phyloP scores from a whole-genome alignment of 1,284 basidiomycete genomes.

The Cryptococcus neoformans region DNA sequence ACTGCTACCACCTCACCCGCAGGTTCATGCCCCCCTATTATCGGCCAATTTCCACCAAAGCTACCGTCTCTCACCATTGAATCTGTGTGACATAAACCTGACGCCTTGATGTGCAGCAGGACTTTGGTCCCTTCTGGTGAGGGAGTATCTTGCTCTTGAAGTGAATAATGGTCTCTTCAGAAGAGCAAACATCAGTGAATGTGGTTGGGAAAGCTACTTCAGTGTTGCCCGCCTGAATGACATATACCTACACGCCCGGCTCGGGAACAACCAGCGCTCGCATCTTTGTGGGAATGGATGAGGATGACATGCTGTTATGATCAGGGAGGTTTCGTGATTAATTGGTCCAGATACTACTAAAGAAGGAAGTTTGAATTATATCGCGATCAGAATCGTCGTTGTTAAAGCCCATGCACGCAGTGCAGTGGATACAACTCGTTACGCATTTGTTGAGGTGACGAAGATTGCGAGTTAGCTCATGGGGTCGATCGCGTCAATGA shows the following conservation, averaged over 20 bases:
- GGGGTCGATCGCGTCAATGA: no score
- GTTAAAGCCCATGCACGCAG: no score
- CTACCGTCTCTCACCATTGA: constrained; percentile 17
- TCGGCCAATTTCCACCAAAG: constrained; percentile 13
- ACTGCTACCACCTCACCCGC: constrained; percentile 22
- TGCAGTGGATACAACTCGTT: no score
- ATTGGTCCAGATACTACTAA: no score
- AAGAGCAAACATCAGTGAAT: background rate
- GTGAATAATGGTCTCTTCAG: constrained; percentile 14
- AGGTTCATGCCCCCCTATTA: constrained; percentile 29
- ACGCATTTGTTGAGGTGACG: no score
- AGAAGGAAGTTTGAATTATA: no score
- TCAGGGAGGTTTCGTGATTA: no score
- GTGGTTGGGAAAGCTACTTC: background rate
- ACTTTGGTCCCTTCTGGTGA: constrained; percentile 8
- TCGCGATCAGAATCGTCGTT: no score
- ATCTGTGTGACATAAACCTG: constrained; percentile 29
- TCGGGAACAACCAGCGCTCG: constrained; percentile 7
- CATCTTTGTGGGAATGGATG: constrained; percentile 6
- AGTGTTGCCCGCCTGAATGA: background rate
- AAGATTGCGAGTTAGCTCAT: no score
- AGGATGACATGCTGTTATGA: background rate
- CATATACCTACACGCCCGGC: constrained; percentile 8
- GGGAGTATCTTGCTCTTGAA: constrained; percentile 16
- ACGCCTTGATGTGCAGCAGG: constrained; percentile 19